phyloP scores from a whole-genome alignment of 2,329 filamentous ascomycete genomes.

The Alternaria dauci region DNA sequence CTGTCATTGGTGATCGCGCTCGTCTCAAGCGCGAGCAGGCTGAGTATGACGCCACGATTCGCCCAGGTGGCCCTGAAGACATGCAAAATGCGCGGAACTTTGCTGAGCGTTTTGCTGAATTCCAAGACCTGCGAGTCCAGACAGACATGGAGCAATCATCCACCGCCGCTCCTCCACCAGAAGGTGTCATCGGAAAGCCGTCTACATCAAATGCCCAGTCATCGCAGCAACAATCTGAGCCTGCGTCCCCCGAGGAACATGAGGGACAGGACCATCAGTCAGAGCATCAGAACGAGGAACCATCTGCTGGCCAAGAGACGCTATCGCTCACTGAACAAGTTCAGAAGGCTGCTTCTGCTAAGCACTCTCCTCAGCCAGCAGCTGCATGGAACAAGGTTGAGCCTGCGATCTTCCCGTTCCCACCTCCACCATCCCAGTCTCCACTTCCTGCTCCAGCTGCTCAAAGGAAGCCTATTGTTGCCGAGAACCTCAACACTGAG shows the following conservation, averaged over 20 bases:
- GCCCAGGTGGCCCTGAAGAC: conserved; percentile 39
- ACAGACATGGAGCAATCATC: conserved; percentile 64
- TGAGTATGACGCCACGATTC: conserved; percentile 59
- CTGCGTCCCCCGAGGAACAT: conserved; percentile 30
- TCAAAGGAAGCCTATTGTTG: conserved; percentile 85
- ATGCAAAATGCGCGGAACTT: conserved; percentile 53
- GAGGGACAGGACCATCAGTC: conserved; percentile 26
- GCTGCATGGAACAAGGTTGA: conserved; percentile 69
- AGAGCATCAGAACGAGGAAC: conserved; percentile 14
- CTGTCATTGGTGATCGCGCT: conserved; percentile 68
- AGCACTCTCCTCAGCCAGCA: conserved; percentile 64
- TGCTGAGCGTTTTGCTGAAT: conserved; percentile 80
- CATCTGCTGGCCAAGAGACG: conserved; percentile 55
- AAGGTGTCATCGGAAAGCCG: conserved; percentile 50
- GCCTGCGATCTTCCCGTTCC: conserved; percentile 80
- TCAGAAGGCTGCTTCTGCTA: conserved; percentile 73
- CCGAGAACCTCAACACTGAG: conserved; percentile 72
- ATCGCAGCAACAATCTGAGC: conserved; percentile 31
- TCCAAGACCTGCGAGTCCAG: conserved; percentile 79
- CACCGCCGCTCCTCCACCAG: conserved; percentile 37
- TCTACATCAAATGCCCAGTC: conserved; percentile 30
- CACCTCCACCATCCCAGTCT: conserved; percentile 77
- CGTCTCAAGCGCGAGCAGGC: conserved; percentile 69
- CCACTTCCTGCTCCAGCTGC: conserved; percentile 89
- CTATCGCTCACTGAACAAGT: conserved; percentile 85